Evolutionary conservation across 2,329 filamentous ascomycete species (phyloP), one percentile per base, ranked within the genome.

Genomic region (Aurifilum marmelostoma): DNA sequence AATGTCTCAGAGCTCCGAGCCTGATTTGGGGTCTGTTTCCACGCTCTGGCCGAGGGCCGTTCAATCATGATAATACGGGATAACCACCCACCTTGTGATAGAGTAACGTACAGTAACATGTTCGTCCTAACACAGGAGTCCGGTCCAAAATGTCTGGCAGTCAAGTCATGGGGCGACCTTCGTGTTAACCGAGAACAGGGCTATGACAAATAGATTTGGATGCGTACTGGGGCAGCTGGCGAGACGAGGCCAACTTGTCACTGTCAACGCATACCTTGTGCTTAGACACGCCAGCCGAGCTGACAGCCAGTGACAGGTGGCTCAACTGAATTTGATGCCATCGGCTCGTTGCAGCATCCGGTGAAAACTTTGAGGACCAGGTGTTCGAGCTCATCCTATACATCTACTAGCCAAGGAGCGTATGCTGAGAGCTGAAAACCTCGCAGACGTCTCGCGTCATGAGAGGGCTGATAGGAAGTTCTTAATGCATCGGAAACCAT

Each of bases 1-100:
- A 65, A 65, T 71, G 69, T 71, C 69, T 71, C 60, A 65, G 61
- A 29, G 37, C 43, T 64, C 64, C 67, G 12, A 69, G 52, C 54
- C 61, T 67, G 47, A 69, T 54, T 67, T 56, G 29, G 39, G 37
- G 67, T 60, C 43, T 60, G 60, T 43, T 34, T 34, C 34, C 4
- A 34, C 56, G 58, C 27, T 34, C 52, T 4, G 39, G 29, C 29
- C 21, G 50, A 14, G 29, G 32, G n/a, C 14, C n/a, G 41, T 34
- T n/a, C 50, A 37, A 34, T 34, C 18, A 43, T 32, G 32, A 27
- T 32, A 16, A 14, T 29, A 32, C 24, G 5, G 18, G n/a, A 37
- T 24, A 58, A 8, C 34, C 58, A 8, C 7, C 12, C 50, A 8
- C n/a, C 11, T 37, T 11, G 58, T 24, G 9, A 8, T 43, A 21